A percentile compares a stretch with the other conserved stretches of the same genome.
Conservation (phyloP, 805 yeast genomes). For the Yamadazyma olivae region DNA sequence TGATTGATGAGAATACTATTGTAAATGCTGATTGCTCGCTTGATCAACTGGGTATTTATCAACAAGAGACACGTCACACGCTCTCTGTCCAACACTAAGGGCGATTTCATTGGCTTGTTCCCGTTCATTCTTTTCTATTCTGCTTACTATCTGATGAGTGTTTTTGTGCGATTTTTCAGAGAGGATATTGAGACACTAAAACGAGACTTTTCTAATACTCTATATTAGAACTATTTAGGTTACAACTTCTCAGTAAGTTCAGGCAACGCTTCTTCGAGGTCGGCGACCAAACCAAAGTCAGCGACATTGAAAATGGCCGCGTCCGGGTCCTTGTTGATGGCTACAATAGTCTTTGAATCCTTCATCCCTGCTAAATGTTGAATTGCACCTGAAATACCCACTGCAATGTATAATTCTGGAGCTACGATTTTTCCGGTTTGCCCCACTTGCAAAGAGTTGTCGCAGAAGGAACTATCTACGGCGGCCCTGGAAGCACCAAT, state of each 20-base stretch:
- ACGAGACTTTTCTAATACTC: too few relatives aligned
- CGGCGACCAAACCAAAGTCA: constrained; percentile 88
- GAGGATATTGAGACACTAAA: too few relatives aligned
- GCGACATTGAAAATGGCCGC: constrained; percentile 92
- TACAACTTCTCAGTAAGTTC: constrained; percentile 76
- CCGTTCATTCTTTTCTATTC: constrained; percentile 2
- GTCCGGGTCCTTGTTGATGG: constrained; percentile 91
- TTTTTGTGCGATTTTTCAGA: too few relatives aligned
- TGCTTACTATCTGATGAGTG: too few relatives aligned
- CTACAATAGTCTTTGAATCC: constrained; percentile 89
- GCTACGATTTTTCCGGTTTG: constrained; percentile 98
- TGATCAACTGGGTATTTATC: constrained; percentile 41
- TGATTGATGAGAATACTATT: constrained; percentile 33
- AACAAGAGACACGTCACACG: constrained; percentile 40
- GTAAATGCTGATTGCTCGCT: constrained; percentile 36
- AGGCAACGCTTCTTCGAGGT: constrained; percentile 82
- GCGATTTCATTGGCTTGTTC: constrained; percentile 2
- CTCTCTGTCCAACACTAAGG: constrained; percentile 25
- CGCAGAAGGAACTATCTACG: constrained; percentile 93
- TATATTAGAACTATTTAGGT: too few relatives aligned
- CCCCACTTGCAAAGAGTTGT: constrained; percentile 94
- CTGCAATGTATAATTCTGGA: constrained; percentile 89
- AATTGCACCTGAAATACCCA: constrained; percentile 95
- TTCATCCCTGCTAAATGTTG: constrained; percentile 99
- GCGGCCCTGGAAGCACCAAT: constrained; percentile 99